These are phyloP conservation scores for Cystobasidium onofrii DNA, from an alignment of 768 basidiomycete species.

Conservation along the genomic window DNA sequence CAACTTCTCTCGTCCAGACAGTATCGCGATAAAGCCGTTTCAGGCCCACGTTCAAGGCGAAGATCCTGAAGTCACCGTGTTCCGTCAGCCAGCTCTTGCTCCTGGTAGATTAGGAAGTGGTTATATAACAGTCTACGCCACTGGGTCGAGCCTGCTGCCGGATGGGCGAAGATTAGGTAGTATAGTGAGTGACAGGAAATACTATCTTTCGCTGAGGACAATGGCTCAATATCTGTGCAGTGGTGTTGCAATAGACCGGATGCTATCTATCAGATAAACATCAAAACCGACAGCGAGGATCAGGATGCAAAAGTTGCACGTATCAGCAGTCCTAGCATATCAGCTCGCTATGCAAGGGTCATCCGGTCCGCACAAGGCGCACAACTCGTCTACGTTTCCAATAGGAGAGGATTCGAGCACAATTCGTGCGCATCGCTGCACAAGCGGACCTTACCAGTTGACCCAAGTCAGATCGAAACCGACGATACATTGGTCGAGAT, in stretches of 20 bases:
- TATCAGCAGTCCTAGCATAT: slow-evolving; percentile 48
- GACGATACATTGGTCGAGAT: slow-evolving; percentile 48
- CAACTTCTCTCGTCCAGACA: slow-evolving; percentile 47
- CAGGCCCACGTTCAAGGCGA: slow-evolving; percentile 1
- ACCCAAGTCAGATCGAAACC: neutral
- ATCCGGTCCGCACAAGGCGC: slow-evolving; percentile 41
- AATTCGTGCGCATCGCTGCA: slow-evolving; percentile 55
- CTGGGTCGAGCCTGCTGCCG: slow-evolving; percentile 56
- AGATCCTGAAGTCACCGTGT: slow-evolving; percentile 48
- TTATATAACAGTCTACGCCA: slow-evolving; percentile 50
- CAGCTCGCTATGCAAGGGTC: slow-evolving; percentile 58
- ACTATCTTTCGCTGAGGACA: neutral
- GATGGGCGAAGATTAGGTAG: slow-evolving; percentile 57
- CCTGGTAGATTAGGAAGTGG: slow-evolving; percentile 36
- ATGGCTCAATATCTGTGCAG: neutral
- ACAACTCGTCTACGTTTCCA: slow-evolving; percentile 54
- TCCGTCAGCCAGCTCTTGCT: slow-evolving; percentile 53
- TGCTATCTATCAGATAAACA: neutral
- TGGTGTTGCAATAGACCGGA: neutral
- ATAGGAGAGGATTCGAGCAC: slow-evolving; percentile 56
- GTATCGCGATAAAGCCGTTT: slow-evolving; percentile 8
- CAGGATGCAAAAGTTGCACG: neutral
- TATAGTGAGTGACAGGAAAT: neutral
- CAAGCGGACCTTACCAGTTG: slow-evolving; percentile 46
- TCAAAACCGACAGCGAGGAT: slow-evolving; percentile 45